Conservation (phyloP, 768 basidiomycete species). For the Tulasnella sp. region DNA sequence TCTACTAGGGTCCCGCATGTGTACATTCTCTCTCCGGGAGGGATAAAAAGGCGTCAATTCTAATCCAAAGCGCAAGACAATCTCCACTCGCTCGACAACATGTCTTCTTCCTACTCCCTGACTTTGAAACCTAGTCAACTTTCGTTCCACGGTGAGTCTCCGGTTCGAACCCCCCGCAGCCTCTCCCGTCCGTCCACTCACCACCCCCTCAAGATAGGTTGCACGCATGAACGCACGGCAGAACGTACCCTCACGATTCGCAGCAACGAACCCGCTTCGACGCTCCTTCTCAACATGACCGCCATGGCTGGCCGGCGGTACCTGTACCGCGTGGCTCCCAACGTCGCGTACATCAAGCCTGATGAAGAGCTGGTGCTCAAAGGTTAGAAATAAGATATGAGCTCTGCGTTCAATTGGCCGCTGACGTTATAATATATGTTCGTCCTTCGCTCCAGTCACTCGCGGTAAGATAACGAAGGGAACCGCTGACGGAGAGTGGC, state of each 20-base stretch:
- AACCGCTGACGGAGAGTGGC: not conserved
- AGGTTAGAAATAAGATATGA: not conserved
- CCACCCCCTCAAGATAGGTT: not conserved
- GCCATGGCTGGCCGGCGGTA: not conserved
- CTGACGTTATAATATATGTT: not conserved
- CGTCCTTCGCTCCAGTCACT: not conserved
- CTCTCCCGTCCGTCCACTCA: too few relatives aligned
- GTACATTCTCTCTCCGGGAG: not conserved
- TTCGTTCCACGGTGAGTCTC: not conserved
- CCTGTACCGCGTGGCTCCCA: not conserved
- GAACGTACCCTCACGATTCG: not conserved
- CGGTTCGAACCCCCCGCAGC: too few relatives aligned
- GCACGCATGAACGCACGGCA: not conserved
- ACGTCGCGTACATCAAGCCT: not conserved
- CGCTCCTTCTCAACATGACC: not conserved
- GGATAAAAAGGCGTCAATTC: not conserved
- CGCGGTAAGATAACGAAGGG: not conserved
- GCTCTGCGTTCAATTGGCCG: too few relatives aligned
- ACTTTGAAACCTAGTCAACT: not conserved
- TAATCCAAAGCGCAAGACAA: not conserved
- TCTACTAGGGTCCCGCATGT: not conserved
- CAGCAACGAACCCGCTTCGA: not conserved
- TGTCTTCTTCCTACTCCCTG: not conserved
- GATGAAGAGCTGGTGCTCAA: not conserved
- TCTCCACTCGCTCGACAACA: not conserved